These are phyloP conservation scores for Eutrema yunnanense DNA, from an alignment of 345 rosid genomes.

Conservation along the genomic window DNA sequence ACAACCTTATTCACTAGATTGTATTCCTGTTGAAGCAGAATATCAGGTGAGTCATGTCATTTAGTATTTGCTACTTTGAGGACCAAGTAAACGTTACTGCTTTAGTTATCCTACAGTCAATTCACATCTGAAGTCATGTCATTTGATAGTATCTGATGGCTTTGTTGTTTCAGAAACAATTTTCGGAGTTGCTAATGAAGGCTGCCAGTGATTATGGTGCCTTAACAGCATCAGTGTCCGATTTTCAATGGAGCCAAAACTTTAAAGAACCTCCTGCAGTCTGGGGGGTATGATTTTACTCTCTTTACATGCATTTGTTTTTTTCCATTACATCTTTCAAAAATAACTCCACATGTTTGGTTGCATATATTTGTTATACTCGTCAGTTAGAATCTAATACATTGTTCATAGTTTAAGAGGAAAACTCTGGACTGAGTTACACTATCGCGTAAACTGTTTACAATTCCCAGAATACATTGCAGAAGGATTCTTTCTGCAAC, in stretches of 20 bases:
- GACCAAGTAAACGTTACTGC: background rate
- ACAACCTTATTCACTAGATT: slow-evolving; percentile 95
- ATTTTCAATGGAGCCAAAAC: slow-evolving; percentile 97
- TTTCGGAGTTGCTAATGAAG: slow-evolving; percentile 90
- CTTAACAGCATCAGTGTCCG: slow-evolving; percentile 83
- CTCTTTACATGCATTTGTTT: slow-evolving; percentile 11
- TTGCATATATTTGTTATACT: background rate
- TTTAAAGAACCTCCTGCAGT: slow-evolving; percentile 95
- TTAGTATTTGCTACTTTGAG: background rate
- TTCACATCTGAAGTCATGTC: background rate
- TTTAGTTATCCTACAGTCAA: background rate
- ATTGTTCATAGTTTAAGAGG: slow-evolving; percentile 3
- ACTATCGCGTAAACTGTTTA: background rate
- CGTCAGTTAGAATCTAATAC: background rate
- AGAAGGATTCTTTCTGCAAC: background rate
- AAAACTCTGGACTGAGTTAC: background rate
- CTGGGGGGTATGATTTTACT: slow-evolving; percentile 74
- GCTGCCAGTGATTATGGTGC: slow-evolving; percentile 98
- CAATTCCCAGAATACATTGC: background rate
- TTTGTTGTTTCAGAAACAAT: slow-evolving; percentile 70
- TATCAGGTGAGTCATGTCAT: slow-evolving; percentile 58
- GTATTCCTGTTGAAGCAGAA: slow-evolving; percentile 99
- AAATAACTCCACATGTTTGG: background rate
- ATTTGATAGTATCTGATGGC: background rate
- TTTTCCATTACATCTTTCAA: background rate